These are phyloP conservation scores for Inonotus obliquus DNA, from an alignment of 1,284 basidiomycete species.

Conservation along the genomic window DNA sequence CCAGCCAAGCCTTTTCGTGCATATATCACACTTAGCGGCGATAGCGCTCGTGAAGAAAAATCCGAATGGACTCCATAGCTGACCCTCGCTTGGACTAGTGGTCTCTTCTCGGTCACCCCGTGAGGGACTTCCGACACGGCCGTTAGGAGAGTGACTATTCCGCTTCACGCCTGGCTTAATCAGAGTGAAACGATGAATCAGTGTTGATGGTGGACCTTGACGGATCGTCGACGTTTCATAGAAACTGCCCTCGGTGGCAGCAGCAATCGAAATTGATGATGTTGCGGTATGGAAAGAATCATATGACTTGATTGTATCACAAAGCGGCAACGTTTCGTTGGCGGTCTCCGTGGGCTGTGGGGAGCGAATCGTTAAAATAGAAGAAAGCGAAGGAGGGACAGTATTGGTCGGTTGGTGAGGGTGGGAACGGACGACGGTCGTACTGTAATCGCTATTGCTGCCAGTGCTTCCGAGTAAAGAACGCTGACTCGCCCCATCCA, in stretches of 20 bases:
- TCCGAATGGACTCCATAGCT: constrained; percentile 70
- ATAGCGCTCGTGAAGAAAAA: constrained; percentile 69
- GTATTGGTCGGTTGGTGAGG: constrained; percentile 36
- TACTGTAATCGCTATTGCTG: constrained; percentile 56
- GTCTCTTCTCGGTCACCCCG: constrained; percentile 9
- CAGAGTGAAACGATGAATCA: constrained; percentile 82
- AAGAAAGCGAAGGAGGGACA: constrained; percentile 57
- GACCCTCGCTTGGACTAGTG: constrained; percentile 9
- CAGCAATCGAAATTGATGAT: constrained; percentile 51
- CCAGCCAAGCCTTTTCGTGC: constrained; percentile 77
- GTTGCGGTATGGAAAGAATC: constrained; percentile 68
- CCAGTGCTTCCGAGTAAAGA: constrained; percentile 43
- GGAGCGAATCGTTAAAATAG: constrained; percentile 66
- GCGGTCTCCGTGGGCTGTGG: constrained; percentile 45
- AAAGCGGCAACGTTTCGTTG: constrained; percentile 22
- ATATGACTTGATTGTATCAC: constrained; percentile 51
- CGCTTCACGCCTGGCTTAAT: constrained; percentile 70
- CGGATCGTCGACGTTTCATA: constrained; percentile 37
- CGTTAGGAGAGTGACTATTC: constrained; percentile 31
- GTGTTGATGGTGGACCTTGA: constrained; percentile 37
- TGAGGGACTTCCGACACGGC: constrained; percentile 26
- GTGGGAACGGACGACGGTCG: constrained; percentile 54
- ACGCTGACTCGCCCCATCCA: constrained; percentile 38
- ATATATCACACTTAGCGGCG: constrained; percentile 77
- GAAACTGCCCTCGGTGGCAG: constrained; percentile 70